These are phyloP conservation scores for Talaromyces liani DNA, from an alignment of 495 filamentous ascomycete species.

Conservation along the genomic window DNA sequence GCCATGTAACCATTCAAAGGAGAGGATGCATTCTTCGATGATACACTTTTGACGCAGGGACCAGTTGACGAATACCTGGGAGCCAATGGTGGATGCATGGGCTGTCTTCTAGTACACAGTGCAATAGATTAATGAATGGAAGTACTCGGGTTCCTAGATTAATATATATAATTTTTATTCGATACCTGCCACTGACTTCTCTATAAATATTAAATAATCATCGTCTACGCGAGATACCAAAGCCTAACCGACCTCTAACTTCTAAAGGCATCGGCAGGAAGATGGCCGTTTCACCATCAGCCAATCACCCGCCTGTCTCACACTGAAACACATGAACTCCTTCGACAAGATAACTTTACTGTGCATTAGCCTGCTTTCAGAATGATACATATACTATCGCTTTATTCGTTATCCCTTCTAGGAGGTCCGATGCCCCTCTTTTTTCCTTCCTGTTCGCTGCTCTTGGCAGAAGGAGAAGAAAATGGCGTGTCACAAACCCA, in stretches of 20 bases:
- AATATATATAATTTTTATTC: neutral
- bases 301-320: conserved; percentile 1
- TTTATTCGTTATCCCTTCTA: neutral
- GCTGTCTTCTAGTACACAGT: neutral
- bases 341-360: neutral
- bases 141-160: neutral
- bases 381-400: neutral
- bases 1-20: neutral
- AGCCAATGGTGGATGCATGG: neutral
- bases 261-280: neutral
- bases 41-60: neutral
- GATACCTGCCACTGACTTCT: neutral
- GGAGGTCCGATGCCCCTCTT: neutral
- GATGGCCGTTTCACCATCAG: conserved; percentile 1
- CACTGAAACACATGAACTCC: conserved; percentile 2
- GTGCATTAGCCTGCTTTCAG: neutral
- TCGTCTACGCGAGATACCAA: no score
- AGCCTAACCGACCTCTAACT: neutral
- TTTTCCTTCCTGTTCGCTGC: neutral
- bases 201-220: neutral
- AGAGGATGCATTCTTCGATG: neutral
- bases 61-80: neutral
- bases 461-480: neutral
- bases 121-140: neutral
- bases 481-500: neutral